Evolutionary conservation across 1,139 yeast genomes (phyloP), one percentile per base, ranked within the genome.

Genomic region (Protomyces pachydermus): DNA sequence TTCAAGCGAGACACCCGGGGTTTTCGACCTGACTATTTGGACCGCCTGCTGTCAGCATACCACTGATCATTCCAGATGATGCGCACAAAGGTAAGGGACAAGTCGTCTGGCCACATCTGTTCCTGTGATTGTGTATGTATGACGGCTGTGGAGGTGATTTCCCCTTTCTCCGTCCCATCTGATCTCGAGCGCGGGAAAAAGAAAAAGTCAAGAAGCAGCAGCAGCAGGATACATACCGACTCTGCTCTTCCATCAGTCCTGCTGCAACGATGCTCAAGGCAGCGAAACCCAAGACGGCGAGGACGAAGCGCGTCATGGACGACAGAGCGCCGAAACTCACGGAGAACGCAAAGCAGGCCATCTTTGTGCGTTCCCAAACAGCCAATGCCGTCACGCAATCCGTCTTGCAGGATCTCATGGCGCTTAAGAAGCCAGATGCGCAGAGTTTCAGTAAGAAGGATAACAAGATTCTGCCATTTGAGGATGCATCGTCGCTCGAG

Each of bases 261-360:
- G 32, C 32, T 28, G 9, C 32, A 28, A 28, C 8, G 32, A 58
- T 58, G 62, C 38, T 58, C 51, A 37, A 50, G 28, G 34, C 56
- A 12, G 45, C 54, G 38, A 86, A 87, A 69, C 98, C 99, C 56
- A 91, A 91, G 78, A 93, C 87, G 74, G 97, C 97, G 66, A 90
- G 98, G 74, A 84, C 97, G 65, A 95, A 95, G 79, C 85, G 99
- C 75, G 98, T 96, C 14, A 75, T 91, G 70, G 96, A 91, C 67
- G 87, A 88, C 72, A 86, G 84, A 71, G 97, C 90, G 72, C 85
- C 98, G 65, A 93, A 91, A 78, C 77, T 90, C 62, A 87, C 87
- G 14, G 99, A 93, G 75, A 91, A 93, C 75, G 85, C 88, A 69
- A 95, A 95, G 77, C 82, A 84, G 65, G 98, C 97, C 0, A 81